Evolutionary conservation across 2,329 filamentous ascomycete species (phyloP), one percentile per base, ranked within the genome.

Genomic region (Calonectria fujianensis): DNA sequence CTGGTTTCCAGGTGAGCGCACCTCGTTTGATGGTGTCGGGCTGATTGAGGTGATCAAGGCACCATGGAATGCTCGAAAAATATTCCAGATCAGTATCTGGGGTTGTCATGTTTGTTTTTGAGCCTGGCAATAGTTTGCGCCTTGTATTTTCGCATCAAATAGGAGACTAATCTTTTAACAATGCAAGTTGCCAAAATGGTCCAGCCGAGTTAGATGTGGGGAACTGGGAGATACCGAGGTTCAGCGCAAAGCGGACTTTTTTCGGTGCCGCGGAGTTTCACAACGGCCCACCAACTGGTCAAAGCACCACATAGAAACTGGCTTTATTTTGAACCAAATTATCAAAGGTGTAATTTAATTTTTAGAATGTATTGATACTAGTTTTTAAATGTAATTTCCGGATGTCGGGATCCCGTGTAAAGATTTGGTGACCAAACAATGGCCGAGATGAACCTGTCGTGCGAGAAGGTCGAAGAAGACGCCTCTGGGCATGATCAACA

Each of bases 11-110:
- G 29, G 7, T 32, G 16, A 31, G 16, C 8, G 18, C 13, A 9
- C 24, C 14, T 54, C 16, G 32, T 20, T 54, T 29, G 8, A 54
- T 32, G 14, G 51, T 32, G 18, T 54, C 51, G 10, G 51, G 51
- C 29, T 54, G 27, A 32, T 54, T 54, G 14, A 54, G 51, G 29
- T 54, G 51, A 2, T 54, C 27, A 20, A 32, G 51, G 6, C 51
- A 54, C 51, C 51, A 54, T n/a, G 51, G 51, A 32, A 54, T 54
- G 51, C 51, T 27, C 51, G 29, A 54, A 20, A 54, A 54, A 32
- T 54, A 54, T 4, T 54, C 51, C 20, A 31, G 9, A 54, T 32
- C 29, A 14, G 24, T 9, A 18, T 29, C 11, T 31, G 27, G 3
- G 27, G 16, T 8, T 7, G 1, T 16, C 51, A 54, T 54, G 27